Percentiles rank a stretch among this genome's conserved stretches.
Conservation (phyloP, 257 asterid species). For the Przewalskia tangutica region DNA sequence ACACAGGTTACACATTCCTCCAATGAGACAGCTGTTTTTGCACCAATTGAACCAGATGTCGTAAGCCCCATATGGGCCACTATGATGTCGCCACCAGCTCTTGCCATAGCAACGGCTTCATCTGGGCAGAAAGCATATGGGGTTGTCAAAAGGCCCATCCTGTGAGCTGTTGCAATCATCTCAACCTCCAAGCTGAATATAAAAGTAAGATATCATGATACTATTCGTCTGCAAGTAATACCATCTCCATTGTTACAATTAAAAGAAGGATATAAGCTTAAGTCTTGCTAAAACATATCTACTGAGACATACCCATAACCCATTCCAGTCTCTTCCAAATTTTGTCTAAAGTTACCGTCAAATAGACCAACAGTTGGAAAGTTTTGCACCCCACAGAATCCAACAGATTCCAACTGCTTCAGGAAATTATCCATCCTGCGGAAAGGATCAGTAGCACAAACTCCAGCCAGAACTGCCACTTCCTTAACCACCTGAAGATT, state of each 20-base stretch:
- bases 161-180: conserved; percentile 88
- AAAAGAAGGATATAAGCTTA: neutral
- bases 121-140: conserved; percentile 86
- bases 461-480: conserved; percentile 97
- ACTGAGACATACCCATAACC: conserved; percentile 58
- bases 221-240: neutral
- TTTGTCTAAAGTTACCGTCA: conserved; percentile 90
- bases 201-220: conserved; percentile 3
- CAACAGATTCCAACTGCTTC: conserved; percentile 87
- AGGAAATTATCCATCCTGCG: conserved; percentile 85
- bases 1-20: conserved; percentile 75
- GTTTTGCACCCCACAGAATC: conserved; percentile 90
- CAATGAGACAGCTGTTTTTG: conserved; percentile 70
- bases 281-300: neutral
- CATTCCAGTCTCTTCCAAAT: conserved; percentile 96
- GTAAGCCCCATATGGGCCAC: conserved; percentile 99
- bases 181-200: conserved; percentile 77
- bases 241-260: neutral
- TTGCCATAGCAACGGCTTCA: conserved; percentile 84
- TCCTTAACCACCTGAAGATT: conserved; percentile 61
- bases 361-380: conserved; percentile 95
- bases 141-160: conserved; percentile 88
- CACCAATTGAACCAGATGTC: conserved; percentile 90
- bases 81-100: conserved; percentile 91
- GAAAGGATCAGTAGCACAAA: conserved; percentile 95